phyloP scores from a whole-genome alignment of 495 filamentous ascomycete genomes.

The Delitschia confertaspora region DNA sequence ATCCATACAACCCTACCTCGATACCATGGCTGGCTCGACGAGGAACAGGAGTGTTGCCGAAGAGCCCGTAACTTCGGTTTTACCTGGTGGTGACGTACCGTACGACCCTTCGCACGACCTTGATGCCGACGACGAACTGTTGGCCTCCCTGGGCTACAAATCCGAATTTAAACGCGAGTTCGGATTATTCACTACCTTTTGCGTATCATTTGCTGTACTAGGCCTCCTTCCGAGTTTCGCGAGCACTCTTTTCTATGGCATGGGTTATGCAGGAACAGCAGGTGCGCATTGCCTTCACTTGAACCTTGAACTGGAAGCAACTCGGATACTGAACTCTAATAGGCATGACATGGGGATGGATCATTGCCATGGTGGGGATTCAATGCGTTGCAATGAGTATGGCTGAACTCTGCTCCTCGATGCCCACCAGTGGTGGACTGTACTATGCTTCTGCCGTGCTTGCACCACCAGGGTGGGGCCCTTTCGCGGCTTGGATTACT shows the following conservation, averaged over 20 bases:
- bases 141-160: slow-evolving; percentile 65
- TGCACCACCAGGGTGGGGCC: slow-evolving; percentile 67
- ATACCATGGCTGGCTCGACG: slow-evolving; percentile 21
- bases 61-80: slow-evolving; percentile 58
- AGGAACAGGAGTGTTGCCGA: slow-evolving; percentile 35
- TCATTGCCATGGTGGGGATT: slow-evolving; percentile 63
- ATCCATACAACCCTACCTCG: not conserved
- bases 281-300: slow-evolving; percentile 22
- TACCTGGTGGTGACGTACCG: slow-evolving; percentile 56
- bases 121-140: slow-evolving; percentile 56
- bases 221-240: slow-evolving; percentile 68
- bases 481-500: slow-evolving; percentile 54
- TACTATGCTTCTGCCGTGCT: slow-evolving; percentile 74
- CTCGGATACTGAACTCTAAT: not conserved
- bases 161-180: slow-evolving; percentile 78
- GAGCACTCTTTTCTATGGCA: slow-evolving; percentile 66
- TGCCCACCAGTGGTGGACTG: slow-evolving; percentile 67
- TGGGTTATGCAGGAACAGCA: slow-evolving; percentile 72
- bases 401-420: slow-evolving; percentile 58
- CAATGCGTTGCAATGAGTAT: slow-evolving; percentile 61
- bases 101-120: slow-evolving; percentile 42
- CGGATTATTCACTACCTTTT: slow-evolving; percentile 74
- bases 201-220: slow-evolving; percentile 67
- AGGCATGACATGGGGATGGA: slow-evolving; percentile 80
- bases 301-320: not conserved